Percentiles rank a stretch among this genome's conserved stretches.
Conservation (phyloP, 2,329 filamentous ascomycete genomes). For the Penicillium freii region DNA sequence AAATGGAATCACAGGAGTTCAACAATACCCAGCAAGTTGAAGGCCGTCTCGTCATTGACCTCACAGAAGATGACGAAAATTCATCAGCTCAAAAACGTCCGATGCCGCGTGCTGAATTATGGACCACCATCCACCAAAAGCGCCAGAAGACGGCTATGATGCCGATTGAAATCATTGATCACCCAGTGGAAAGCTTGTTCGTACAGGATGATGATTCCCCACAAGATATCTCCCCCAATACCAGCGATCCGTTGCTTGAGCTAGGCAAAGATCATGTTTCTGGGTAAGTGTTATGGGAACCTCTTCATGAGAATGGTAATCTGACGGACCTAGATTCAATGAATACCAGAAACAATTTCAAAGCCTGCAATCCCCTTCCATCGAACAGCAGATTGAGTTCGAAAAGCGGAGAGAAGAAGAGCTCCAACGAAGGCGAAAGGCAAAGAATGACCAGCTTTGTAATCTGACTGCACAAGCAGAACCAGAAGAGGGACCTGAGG, state of each 20-base stretch:
- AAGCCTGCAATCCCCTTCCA: not conserved
- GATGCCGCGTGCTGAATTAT: not conserved
- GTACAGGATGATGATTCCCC: not conserved
- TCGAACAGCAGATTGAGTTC: not conserved
- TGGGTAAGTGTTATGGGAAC: not conserved
- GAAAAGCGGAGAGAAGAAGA: not conserved
- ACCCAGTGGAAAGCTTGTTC: not conserved
- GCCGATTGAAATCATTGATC: not conserved
- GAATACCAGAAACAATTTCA: not conserved
- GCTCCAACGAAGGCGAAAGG: not conserved
- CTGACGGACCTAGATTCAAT: not conserved
- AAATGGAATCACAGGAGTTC: not conserved
- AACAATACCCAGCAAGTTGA: not conserved
- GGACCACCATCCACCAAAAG: not conserved
- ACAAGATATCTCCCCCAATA: not conserved
- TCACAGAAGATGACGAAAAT: not conserved
- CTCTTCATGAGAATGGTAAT: not conserved
- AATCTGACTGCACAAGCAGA: not conserved
- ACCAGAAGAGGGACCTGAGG: fast-evolving
- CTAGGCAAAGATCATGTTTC: not conserved
- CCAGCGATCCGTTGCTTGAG: not conserved
- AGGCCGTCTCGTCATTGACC: not conserved
- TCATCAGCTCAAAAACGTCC: not conserved
- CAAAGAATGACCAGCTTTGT: not conserved
- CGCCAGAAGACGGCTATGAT: not conserved